Percentiles rank a stretch among this genome's conserved stretches.
Evolutionary conservation across 805 yeast species (phyloP).

Genomic region (Ogataea zsoltii): DNA sequence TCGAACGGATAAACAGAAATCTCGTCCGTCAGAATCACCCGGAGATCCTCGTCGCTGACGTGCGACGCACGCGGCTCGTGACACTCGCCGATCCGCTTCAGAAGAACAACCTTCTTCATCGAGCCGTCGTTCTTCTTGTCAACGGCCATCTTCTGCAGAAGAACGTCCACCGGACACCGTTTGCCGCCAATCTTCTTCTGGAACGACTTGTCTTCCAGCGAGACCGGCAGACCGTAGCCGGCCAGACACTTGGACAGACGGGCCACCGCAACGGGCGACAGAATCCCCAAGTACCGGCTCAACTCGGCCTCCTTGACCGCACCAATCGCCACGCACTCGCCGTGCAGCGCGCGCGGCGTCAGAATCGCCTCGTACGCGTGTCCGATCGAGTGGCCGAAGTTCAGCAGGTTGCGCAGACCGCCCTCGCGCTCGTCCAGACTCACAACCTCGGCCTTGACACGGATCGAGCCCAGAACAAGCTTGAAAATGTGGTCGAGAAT

Average conservation of each 20-base stretch:
- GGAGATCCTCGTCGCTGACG: conserved; percentile 77
- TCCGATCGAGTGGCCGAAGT: conserved; percentile 96
- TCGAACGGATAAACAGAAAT: conserved; percentile 62
- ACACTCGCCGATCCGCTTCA: conserved; percentile 85
- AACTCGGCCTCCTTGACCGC: conserved; percentile 93
- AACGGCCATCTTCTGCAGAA: conserved; percentile 85
- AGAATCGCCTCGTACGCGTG: conserved; percentile 98
- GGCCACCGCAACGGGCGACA: conserved; percentile 92
- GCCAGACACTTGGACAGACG: conserved; percentile 79
- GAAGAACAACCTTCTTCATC: conserved; percentile 80
- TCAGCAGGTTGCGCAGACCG: conserved; percentile 85
- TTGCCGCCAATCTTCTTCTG: conserved; percentile 68
- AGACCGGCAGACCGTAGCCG: conserved; percentile 83
- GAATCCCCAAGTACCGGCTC: conserved; percentile 84
- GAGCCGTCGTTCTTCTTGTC: conserved; percentile 97
- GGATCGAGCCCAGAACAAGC: conserved; percentile 81
- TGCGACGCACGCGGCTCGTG: conserved; percentile 85
- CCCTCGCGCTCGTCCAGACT: conserved; percentile 94
- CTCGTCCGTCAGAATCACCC: conserved; percentile 83
- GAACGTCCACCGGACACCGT: conserved; percentile 70
- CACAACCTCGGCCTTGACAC: conserved; percentile 92
- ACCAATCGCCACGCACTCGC: conserved; percentile 99
- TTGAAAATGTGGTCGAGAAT: conserved; percentile 74
- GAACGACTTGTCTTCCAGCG: conserved; percentile 71
- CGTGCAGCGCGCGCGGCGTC: conserved; percentile 95